Conservation (phyloP, 805 yeast genomes). For the Kodamaea kakaduensis region DNA sequence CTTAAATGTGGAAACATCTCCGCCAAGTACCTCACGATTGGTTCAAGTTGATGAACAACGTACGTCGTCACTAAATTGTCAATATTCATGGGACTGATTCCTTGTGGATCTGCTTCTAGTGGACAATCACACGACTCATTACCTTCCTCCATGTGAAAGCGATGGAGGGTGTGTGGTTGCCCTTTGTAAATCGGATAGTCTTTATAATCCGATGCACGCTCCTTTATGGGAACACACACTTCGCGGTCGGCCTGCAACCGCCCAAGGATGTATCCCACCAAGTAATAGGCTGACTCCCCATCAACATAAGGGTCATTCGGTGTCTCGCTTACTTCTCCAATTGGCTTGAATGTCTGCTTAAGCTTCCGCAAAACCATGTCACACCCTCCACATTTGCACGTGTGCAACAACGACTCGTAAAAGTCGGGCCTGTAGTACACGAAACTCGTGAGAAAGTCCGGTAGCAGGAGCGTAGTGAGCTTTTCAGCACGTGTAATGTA, state of each 20-base stretch:
- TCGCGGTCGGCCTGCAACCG: conserved; percentile 35
- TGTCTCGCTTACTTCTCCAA: conserved; percentile 13
- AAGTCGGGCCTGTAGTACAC: conserved; percentile 36
- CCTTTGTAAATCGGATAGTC: conserved; percentile 34
- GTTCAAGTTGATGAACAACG: conserved; percentile 32
- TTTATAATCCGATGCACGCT: conserved; percentile 18
- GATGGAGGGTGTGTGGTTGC: conserved; percentile 31
- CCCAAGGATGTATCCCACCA: conserved; percentile 32
- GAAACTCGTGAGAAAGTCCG: conserved; percentile 35
- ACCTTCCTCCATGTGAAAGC: conserved; percentile 19
- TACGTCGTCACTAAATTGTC: conserved; percentile 34
- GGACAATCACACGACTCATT: conserved; percentile 20
- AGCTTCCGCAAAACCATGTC: conserved; percentile 23
- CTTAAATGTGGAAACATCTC: conserved; percentile 23
- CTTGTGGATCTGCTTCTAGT: conserved; percentile 22
- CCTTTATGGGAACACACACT: conserved; percentile 33
- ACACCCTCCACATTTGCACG: conserved; percentile 37
- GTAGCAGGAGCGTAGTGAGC: conserved; percentile 22
- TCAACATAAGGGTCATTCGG: conserved; percentile 15
- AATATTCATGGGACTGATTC: conserved; percentile 18
- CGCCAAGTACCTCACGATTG: conserved; percentile 25
- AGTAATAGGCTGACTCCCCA: conserved; percentile 26
- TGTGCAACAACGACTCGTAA: conserved; percentile 30
- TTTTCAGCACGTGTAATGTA: conserved; percentile 14
- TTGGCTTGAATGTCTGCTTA: conserved; percentile 20